Conservation (phyloP, 1,284 basidiomycete species). For the Apiotrichum siamense region DNA sequence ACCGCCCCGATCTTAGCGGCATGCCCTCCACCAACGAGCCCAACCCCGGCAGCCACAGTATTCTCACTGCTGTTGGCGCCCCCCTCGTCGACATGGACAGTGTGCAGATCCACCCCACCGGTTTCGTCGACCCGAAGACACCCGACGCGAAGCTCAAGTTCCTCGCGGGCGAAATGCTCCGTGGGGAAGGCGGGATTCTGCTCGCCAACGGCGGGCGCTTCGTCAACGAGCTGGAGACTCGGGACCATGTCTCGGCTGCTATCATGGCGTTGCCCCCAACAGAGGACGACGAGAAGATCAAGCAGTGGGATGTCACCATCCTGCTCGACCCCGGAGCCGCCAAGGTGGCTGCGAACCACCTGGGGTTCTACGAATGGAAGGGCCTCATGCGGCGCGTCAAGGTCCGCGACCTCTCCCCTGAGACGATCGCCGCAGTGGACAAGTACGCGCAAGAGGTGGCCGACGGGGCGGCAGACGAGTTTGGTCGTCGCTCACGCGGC, state of each 20-base stretch:
- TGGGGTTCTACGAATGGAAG: conserved; percentile 16
- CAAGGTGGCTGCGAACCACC: conserved; percentile 4
- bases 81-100: conserved; percentile 13
- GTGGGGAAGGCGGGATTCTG: conserved; percentile 11
- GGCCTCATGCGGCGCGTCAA: conserved; percentile 7
- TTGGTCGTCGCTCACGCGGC: conserved; percentile 2
- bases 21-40: conserved; percentile 13
- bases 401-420: neutral
- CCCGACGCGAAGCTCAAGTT: conserved; percentile 5
- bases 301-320: conserved; percentile 10
- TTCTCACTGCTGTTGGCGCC: conserved; percentile 6
- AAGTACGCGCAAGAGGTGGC: conserved; percentile 4
- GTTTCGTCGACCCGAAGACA: conserved; percentile 5
- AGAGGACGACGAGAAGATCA: neutral
- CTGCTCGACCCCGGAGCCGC: conserved; percentile 12
- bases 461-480: neutral
- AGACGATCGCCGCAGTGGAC: neutral
- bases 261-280: neutral
- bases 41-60: conserved; percentile 1
- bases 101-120: conserved; percentile 13
- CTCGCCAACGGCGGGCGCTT: conserved; percentile 3
- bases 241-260: neutral
- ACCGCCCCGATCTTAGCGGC: conserved; percentile 12
- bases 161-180: conserved; percentile 10
- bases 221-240: conserved; percentile 4